phyloP scores from a whole-genome alignment of 2,329 filamentous ascomycete species.

The Madurella fahalii region DNA sequence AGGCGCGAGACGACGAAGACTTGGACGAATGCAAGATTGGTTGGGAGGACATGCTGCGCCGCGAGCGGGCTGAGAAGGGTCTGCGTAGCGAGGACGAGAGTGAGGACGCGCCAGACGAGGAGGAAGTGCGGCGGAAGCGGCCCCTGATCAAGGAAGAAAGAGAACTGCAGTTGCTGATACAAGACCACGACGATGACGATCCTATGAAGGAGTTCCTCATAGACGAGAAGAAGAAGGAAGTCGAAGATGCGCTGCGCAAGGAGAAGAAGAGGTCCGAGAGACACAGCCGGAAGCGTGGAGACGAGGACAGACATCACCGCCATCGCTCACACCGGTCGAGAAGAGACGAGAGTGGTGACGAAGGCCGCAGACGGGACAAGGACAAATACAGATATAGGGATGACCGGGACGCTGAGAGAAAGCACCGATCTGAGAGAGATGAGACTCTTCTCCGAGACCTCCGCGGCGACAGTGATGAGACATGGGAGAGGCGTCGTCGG shows the following conservation, averaged over 20 bases:
- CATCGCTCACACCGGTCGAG: slow-evolving; percentile 23
- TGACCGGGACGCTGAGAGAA: slow-evolving; percentile 20
- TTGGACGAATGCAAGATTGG: slow-evolving; percentile 55
- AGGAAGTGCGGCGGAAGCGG: slow-evolving; percentile 38
- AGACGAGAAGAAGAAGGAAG: slow-evolving; percentile 85
- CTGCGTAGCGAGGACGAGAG: slow-evolving; percentile 41
- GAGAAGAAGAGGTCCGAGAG: slow-evolving; percentile 48
- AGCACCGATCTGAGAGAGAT: slow-evolving; percentile 37
- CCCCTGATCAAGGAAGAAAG: slow-evolving; percentile 75
- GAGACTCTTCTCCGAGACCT: slow-evolving; percentile 29
- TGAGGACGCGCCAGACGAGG: slow-evolving; percentile 42
- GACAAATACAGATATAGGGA: slow-evolving; percentile 28
- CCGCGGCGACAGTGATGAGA: slow-evolving; percentile 4
- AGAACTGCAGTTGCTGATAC: slow-evolving; percentile 70
- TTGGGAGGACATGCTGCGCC: slow-evolving; percentile 56
- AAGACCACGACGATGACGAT: slow-evolving; percentile 88
- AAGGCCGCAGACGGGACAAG: slow-evolving; percentile 23
- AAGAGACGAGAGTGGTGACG: slow-evolving; percentile 28
- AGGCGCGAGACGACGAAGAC: slow-evolving; percentile 75
- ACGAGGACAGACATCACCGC: slow-evolving; percentile 18
- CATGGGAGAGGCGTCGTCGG: slow-evolving; percentile 5
- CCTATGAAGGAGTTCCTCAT: slow-evolving; percentile 94
- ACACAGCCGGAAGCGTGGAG: slow-evolving; percentile 43
- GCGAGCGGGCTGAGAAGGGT: slow-evolving; percentile 41
- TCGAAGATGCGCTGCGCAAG: slow-evolving; percentile 63